Percentiles rank a stretch among this genome's conserved stretches.
Conservation (phyloP, 208 protist species). For the Endotrypanum monterogeii region DNA sequence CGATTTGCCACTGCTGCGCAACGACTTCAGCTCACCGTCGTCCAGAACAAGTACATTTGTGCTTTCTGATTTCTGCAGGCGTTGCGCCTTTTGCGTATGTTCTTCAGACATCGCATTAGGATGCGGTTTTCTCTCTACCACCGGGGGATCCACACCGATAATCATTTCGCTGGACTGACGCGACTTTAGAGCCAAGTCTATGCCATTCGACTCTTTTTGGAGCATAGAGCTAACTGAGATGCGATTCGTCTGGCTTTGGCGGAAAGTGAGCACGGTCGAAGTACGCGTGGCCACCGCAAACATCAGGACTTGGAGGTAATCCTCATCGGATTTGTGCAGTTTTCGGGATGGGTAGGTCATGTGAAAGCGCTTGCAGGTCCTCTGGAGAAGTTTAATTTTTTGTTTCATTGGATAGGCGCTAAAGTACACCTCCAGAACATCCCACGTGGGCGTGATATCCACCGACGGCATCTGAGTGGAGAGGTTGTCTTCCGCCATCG, state of each 20-base stretch:
- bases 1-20: background rate
- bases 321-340: conserved; percentile 22
- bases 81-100: background rate
- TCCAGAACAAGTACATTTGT: conserved; percentile 15
- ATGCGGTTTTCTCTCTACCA: background rate
- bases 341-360: conserved; percentile 14
- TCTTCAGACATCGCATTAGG: background rate
- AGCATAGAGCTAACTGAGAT: background rate
- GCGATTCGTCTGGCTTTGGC: conserved; percentile 3
- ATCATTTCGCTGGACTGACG: conserved; percentile 8
- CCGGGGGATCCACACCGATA: background rate
- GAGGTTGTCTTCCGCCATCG: background rate
- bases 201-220: background rate
- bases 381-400: conserved; percentile 33
- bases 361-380: conserved; percentile 33
- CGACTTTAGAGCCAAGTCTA: background rate
- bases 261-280: conserved; percentile 34
- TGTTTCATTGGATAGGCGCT: conserved; percentile 19
- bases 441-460: conserved; percentile 4
- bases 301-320: conserved; percentile 23
- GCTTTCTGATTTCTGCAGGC: background rate
- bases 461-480: background rate
- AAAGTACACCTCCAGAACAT: conserved; percentile 38
- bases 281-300: conserved; percentile 23
- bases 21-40: conserved; percentile 19